These are phyloP conservation scores for Planoprotostelium fungivorum DNA, from an alignment of 78 protist species.

Conservation along the genomic window DNA sequence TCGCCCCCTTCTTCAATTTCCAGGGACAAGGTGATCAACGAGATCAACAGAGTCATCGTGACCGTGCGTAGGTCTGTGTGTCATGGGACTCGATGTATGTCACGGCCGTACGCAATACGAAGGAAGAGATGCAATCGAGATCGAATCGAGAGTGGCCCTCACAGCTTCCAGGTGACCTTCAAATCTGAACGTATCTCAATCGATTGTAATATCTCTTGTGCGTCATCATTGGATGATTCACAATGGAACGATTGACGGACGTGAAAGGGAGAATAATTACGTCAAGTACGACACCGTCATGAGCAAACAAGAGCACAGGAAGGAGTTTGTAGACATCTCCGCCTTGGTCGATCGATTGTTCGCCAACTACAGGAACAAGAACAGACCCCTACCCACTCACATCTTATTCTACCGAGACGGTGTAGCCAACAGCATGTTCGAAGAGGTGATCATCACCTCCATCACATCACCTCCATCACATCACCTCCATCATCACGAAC, in stretches of 20 bases:
- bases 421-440: neutral
- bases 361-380: neutral
- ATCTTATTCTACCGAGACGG: neutral
- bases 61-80: neutral
- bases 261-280: neutral
- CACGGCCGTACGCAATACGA: neutral
- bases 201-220: neutral
- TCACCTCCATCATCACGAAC: neutral
- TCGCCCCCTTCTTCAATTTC: too few species aligned
- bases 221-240: too few species aligned
- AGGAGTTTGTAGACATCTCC: neutral
- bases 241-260: too few species aligned
- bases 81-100: neutral
- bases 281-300: neutral
- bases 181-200: neutral
- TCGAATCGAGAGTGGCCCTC: neutral
- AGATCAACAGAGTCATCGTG: too few species aligned
- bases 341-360: neutral
- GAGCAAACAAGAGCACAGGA: neutral
- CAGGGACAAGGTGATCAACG: too few species aligned
- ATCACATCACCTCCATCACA: too few species aligned
- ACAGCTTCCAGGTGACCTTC: neutral
- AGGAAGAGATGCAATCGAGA: too few species aligned
- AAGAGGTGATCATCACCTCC: too few species aligned
- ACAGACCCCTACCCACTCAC: neutral